Evolutionary conservation across 1,139 yeast genomes (phyloP).

Genomic region (Magnusiomyces sp.): DNA sequence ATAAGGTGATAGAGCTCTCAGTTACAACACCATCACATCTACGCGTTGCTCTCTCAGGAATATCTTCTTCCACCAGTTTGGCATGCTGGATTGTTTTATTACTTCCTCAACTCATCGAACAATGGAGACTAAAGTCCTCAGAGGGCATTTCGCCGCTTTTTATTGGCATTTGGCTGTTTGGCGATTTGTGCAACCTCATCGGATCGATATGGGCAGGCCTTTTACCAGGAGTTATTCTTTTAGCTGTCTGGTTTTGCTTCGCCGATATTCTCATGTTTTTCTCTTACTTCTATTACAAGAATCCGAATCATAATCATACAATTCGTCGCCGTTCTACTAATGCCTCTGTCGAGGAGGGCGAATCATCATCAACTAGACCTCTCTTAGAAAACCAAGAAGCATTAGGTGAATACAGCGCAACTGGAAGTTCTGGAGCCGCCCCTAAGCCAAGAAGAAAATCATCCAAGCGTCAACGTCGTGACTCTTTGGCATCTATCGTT

Average conservation of each 20-base stretch:
- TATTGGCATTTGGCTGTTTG: conserved; percentile 61
- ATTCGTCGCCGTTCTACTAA: conserved; percentile 1
- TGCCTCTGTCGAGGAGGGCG: conserved; percentile 17
- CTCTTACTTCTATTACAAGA: conserved; percentile 47
- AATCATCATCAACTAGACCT: conserved; percentile 22
- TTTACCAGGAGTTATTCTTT: conserved; percentile 58
- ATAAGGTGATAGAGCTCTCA: no score
- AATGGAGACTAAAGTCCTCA: conserved; percentile 69
- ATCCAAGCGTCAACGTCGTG: conserved; percentile 17
- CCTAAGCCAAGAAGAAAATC: conserved; percentile 11
- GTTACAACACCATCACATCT: conserved; percentile 30
- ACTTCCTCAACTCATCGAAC: conserved; percentile 73
- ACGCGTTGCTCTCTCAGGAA: conserved; percentile 45
- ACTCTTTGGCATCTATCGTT: conserved; percentile 23
- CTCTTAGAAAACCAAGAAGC: conserved; percentile 16
- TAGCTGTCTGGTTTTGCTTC: conserved; percentile 68
- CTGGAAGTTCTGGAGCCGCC: conserved; percentile 5
- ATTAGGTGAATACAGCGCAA: conserved; percentile 7
- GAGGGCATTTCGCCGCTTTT: conserved; percentile 73
- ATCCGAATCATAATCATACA: conserved; percentile 6
- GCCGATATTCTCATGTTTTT: conserved; percentile 56
- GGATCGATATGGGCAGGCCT: conserved; percentile 69
- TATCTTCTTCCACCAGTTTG: conserved; percentile 48
- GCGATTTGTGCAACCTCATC: conserved; percentile 58
- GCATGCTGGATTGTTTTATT: conserved; percentile 79